phyloP scores from a whole-genome alignment of 1,284 basidiomycete genomes.

The Mycena sp. region DNA sequence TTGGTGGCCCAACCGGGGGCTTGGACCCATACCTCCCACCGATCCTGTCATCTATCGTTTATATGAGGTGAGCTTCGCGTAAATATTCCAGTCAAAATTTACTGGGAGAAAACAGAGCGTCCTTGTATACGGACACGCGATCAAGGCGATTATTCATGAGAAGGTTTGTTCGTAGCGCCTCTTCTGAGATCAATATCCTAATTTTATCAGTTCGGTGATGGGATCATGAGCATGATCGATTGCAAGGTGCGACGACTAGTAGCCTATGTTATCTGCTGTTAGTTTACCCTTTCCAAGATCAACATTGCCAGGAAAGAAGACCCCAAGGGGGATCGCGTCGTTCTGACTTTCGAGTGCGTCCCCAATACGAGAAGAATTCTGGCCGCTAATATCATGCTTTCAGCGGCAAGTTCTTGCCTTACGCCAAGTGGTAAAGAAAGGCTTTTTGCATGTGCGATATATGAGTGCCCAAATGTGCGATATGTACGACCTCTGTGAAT shows the following conservation, averaged over 20 bases:
- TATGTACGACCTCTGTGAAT: too few species aligned
- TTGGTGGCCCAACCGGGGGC: constrained; percentile 79
- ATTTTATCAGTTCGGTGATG: constrained; percentile 79
- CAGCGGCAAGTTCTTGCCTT: constrained; percentile 81
- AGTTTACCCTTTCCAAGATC: constrained; percentile 38
- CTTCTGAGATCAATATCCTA: too few species aligned
- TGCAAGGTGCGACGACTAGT: constrained; percentile 58
- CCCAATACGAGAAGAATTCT: not conserved
- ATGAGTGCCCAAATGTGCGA: too few species aligned
- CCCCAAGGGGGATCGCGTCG: constrained; percentile 84
- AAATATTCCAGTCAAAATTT: not conserved
- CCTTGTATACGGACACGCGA: constrained; percentile 83
- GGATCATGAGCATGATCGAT: constrained; percentile 93
- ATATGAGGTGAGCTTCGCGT: constrained; percentile 70
- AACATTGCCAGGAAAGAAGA: constrained; percentile 78
- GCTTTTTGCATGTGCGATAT: too few species aligned
- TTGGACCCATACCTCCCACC: constrained; percentile 73
- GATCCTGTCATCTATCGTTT: constrained; percentile 89
- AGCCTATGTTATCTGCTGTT: not conserved
- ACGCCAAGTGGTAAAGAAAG: constrained; percentile 66
- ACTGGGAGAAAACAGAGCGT: constrained; percentile 57
- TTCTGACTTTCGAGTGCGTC: constrained; percentile 86
- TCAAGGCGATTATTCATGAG: constrained; percentile 55
- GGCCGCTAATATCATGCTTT: not conserved
- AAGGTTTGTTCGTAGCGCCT: constrained; percentile 44